phyloP scores from a whole-genome alignment of 2,329 filamentous ascomycete species.

The Diaporthe destruens region DNA sequence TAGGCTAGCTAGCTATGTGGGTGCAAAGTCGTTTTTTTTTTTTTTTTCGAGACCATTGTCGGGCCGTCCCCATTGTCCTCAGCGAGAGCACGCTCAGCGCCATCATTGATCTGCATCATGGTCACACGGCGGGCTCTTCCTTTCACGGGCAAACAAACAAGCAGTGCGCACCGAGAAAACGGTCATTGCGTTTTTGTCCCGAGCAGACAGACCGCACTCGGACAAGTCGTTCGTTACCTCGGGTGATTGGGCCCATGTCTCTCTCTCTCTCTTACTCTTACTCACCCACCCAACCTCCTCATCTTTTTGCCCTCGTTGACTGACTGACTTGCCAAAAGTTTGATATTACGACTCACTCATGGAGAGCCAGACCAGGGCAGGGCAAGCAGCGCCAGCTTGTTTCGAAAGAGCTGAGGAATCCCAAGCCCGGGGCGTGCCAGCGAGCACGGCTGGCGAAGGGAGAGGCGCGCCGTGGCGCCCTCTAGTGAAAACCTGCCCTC shows the following conservation, averaged over 20 bases:
- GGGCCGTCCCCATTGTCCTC: conserved; percentile 28
- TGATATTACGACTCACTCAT: background rate
- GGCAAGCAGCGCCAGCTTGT: too few species aligned
- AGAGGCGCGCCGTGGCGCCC: conserved; percentile 29
- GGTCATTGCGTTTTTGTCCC: background rate
- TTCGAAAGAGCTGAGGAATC: conserved; percentile 21
- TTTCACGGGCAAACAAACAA: too few species aligned
- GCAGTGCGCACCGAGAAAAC: background rate
- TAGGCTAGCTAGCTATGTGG: conserved; percentile 1
- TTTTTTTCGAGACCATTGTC: conserved; percentile 19
- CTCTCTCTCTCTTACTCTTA: background rate
- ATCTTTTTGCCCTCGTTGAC: background rate
- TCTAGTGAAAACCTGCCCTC: conserved; percentile 20
- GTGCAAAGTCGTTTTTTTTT: conserved; percentile 15
- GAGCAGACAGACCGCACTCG: conserved; percentile 2
- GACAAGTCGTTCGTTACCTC: background rate
- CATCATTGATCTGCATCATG: conserved; percentile 9
- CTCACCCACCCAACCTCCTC: too few species aligned
- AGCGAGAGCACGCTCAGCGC: background rate
- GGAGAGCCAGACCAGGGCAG: background rate
- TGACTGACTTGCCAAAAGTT: background rate
- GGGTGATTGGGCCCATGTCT: too few species aligned
- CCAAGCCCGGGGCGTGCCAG: conserved; percentile 11
- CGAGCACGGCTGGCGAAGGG: conserved; percentile 23
- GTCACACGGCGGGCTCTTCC: background rate